Conservation (phyloP, 2,329 filamentous ascomycete genomes). For the Fusarium abutilonis region DNA sequence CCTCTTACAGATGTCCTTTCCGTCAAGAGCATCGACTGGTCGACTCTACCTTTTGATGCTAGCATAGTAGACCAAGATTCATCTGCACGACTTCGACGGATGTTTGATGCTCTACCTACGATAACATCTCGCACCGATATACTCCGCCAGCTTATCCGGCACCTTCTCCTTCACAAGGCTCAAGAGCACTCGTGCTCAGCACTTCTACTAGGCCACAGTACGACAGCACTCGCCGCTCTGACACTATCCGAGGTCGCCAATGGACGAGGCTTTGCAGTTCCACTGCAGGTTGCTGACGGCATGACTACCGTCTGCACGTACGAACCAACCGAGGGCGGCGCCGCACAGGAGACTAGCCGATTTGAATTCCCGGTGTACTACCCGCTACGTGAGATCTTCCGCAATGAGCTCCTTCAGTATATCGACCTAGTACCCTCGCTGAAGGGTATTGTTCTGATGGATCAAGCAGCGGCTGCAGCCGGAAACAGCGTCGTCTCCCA, state of each 20-base stretch:
- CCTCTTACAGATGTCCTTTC: conserved; percentile 71
- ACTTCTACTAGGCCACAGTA: conserved; percentile 85
- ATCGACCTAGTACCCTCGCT: conserved; percentile 65
- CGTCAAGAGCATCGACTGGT: conserved; percentile 64
- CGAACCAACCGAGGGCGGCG: conserved; percentile 34
- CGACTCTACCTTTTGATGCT: conserved; percentile 51
- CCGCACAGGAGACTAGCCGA: conserved; percentile 33
- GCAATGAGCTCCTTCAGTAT: conserved; percentile 80
- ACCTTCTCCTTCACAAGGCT: conserved; percentile 75
- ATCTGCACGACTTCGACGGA: conserved; percentile 59
- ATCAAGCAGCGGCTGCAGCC: conserved; percentile 42
- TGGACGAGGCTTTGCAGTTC: conserved; percentile 84
- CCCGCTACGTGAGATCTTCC: conserved; percentile 85
- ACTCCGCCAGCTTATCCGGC: conserved; percentile 73
- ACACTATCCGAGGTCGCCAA: conserved; percentile 90
- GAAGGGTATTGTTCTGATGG: conserved; percentile 56
- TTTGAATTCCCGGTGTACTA: conserved; percentile 68
- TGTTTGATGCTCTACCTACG: conserved; percentile 72
- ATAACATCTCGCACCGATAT: conserved; percentile 81
- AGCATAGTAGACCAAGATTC: conserved; percentile 33
- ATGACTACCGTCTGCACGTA: conserved; percentile 52
- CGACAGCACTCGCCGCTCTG: conserved; percentile 86
- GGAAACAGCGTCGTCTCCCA: conserved; percentile 65
- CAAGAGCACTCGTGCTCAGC: conserved; percentile 69
- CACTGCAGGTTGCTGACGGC: conserved; percentile 85